These are phyloP conservation scores for Vitis vinifera DNA, from an alignment of 164 flowering plant genomes.

Conservation along the genomic window DNA sequence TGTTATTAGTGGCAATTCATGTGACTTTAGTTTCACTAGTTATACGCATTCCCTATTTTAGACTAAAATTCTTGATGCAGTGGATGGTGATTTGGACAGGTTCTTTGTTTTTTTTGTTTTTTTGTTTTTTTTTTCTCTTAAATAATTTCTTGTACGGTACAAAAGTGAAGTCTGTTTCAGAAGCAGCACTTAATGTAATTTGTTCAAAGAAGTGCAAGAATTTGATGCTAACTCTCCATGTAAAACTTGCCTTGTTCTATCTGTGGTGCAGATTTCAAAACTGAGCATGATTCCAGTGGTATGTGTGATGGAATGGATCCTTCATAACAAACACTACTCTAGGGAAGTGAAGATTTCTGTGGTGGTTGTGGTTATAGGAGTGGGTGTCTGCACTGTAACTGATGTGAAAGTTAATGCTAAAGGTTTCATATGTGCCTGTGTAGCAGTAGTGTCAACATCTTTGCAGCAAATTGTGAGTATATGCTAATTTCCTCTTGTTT, in stretches of 20 bases:
- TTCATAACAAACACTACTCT: constrained; percentile 68
- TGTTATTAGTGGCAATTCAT: too few species aligned
- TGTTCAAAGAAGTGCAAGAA: too few species aligned
- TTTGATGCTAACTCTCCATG: neutral
- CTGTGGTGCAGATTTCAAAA: constrained; percentile 69
- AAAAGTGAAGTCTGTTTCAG: too few species aligned
- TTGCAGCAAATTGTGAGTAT: constrained; percentile 91
- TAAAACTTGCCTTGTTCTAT: neutral
- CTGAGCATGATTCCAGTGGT: constrained; percentile 87
- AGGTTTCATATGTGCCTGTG: constrained; percentile 84
- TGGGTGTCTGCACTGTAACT: constrained; percentile 93
- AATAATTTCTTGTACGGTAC: too few species aligned
- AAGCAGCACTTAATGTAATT: too few species aligned
- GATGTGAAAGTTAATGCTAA: constrained; percentile 89
- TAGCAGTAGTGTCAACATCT: constrained; percentile 80
- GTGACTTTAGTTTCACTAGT: too few species aligned
- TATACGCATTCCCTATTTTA: too few species aligned
- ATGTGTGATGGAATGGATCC: constrained; percentile 90
- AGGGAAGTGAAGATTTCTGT: constrained; percentile 76
- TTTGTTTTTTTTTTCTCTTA: too few species aligned
- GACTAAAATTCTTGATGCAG: too few species aligned
- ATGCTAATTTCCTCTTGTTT: neutral
- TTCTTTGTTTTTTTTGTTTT: too few species aligned
- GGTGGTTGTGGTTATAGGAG: constrained; percentile 81
- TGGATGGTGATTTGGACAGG: too few species aligned